Evolutionary conservation across 345 rosid genomes (phyloP), one percentile per base, ranked within the genome.

Genomic region (Ceriops tagal): DNA sequence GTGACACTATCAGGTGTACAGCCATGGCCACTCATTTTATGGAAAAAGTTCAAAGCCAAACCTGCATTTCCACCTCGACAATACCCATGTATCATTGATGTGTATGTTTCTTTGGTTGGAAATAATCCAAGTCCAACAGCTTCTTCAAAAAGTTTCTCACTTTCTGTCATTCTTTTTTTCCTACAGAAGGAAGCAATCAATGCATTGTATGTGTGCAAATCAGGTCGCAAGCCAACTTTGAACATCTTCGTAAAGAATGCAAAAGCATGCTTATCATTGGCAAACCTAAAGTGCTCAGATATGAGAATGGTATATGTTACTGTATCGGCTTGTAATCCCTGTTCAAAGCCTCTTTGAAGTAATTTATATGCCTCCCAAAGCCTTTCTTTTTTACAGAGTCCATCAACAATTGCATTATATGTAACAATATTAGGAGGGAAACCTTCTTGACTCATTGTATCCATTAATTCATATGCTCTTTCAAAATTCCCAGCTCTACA

Each of bases 51-150:
- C 46, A 86, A 8, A 32, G 90, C 96, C 39, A 71, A 52, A 64
- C 67, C 81, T 21, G 82, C 67, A 71, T 83, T 77, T 52, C 89
- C 87, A 65, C 75, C 88, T 51, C 85, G 81, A 73, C 89, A 82
- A 71, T 83, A 86, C 49, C 97, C 97, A 43, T 92, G 74, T 8
- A 93, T 82, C 90, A 91, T 83, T 20, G 97, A 91, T 3, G 97
- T 89, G 75, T 82, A 93, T 16, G 97, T 93, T 86, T 93, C 89
- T 78, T 89, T 93, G 16, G 91, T 88, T 57, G 96, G 97, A 76
- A 83, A 78, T 69, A 91, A 82, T 11, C 89, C 88, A 11, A 73
- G 76, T 59, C 77, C 70, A 59, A 84, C 71, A 31, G 82, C 88
- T 73, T 82, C 82, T 46, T 62, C 71, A 57, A 86, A 85, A 71